Base-by-base conservation (phyloP, 305 asterid genomes). In the Solanum aculeatissimum region DNA sequence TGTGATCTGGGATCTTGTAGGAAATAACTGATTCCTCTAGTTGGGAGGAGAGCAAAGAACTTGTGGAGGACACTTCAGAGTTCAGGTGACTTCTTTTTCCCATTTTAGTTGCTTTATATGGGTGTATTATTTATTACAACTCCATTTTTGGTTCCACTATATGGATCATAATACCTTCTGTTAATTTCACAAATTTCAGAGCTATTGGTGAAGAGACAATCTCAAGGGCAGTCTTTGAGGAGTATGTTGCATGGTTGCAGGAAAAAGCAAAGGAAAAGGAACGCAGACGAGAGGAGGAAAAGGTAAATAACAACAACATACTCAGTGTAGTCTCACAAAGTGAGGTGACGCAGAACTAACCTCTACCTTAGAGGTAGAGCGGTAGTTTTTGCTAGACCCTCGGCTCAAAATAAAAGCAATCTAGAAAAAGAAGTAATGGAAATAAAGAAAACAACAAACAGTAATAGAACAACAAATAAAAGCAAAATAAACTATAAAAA, bases 261-360 rank as follows among this genome's bases (percentile, higher is more conserved):
- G 99, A 95, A 91, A 96, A 94, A 88, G 85, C 85, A 23, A 95
- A 92, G 92, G 99, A 95, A 62, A 96, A 95, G 91, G 99, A 93
- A 83, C 97, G 97, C 66, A 95, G 91, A 89, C 92, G 98, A 82
- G 98, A 94, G 86, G 99, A 96, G 88, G 99, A 94, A 69, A 96
- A 96, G 97, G 99, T 94, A 87, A 86, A 6, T 69, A 86, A 79
- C 81, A 40, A 75, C 53, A 40, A 75, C 21, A 62, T 81, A 69
- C 66, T 27, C 65, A 10, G 11, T 58, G 65, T 58, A 58, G 32
- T 21, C 29, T 21, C 32, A 58, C 32, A 13, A 21, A 23, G 66
- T 58, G 66, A 7, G 65, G 66, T 58, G 0, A 10, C 6, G 32
- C 16, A 21, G 66, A 21, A 29, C 15, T 58, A 1, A 11, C 32